Evolutionary conservation across 106 monocot genomes (phyloP).

Genomic region (Allium cepa): DNA sequence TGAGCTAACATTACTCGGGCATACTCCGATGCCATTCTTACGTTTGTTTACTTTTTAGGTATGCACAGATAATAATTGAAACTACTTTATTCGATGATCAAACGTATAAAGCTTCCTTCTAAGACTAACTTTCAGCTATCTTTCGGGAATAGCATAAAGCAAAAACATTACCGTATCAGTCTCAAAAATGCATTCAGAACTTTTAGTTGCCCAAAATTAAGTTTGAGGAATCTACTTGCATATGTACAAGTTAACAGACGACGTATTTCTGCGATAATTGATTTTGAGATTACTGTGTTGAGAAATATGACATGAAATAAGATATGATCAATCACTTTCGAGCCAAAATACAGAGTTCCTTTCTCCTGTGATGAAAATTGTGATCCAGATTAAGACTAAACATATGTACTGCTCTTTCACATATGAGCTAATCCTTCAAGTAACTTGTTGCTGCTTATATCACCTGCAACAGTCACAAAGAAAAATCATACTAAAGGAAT

Average conservation of each 20-base stretch:
- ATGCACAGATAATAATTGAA: neutral
- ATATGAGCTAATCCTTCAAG: neutral
- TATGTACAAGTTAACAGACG: neutral
- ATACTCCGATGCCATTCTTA: conserved; percentile 18
- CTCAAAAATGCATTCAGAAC: neutral
- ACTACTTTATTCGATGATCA: neutral
- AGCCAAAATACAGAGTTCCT: neutral
- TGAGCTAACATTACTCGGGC: conserved; percentile 13
- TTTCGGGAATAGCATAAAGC: neutral
- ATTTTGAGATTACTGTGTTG: neutral
- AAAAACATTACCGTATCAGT: neutral
- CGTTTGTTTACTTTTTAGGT: neutral
- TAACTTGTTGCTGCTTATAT: neutral
- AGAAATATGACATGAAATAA: neutral
- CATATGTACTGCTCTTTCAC: neutral
- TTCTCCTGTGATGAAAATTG: neutral
- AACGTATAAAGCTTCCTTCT: neutral
- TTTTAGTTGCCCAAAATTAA: neutral
- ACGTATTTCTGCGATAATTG: neutral
- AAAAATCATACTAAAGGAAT: neutral
- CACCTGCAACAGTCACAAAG: neutral
- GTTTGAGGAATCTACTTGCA: neutral
- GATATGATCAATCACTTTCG: neutral
- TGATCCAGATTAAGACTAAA: neutral
- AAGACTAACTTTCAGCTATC: neutral